Evolutionary conservation across 169 alveolate genomes (phyloP).

Genomic region (Eimeria maxima): DNA sequence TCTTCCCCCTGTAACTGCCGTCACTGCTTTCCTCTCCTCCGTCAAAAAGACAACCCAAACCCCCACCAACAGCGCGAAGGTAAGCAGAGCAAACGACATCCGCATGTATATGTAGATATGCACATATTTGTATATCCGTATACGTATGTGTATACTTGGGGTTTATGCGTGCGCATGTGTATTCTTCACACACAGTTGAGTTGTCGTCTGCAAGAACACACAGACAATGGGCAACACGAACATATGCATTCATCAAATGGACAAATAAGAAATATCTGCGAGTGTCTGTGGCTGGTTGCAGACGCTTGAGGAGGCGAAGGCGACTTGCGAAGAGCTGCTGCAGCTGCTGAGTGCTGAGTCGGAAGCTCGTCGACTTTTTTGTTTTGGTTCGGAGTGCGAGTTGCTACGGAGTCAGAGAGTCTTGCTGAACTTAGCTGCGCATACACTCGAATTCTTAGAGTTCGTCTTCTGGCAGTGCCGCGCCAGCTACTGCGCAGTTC

Average conservation of each 20-base stretch:
- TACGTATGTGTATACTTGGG: neutral
- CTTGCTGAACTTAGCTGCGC: slow-evolving; percentile 74
- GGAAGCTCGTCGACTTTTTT: slow-evolving; percentile 62
- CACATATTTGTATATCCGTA: neutral
- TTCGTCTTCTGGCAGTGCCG: slow-evolving; percentile 76
- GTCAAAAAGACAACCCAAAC: slow-evolving; percentile 14
- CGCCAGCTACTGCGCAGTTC: slow-evolving; percentile 72
- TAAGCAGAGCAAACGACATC: neutral
- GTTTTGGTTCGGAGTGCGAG: slow-evolving; percentile 62
- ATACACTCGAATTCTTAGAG: slow-evolving; percentile 75
- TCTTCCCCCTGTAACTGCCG: neutral
- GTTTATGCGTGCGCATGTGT: neutral
- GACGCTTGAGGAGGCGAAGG: neutral
- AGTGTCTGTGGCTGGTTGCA: neutral
- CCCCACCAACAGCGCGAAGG: neutral
- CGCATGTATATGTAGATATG: neutral
- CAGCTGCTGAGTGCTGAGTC: slow-evolving; percentile 44
- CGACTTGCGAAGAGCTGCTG: slow-evolving; percentile 79
- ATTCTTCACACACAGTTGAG: neutral
- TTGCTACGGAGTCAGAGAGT: slow-evolving; percentile 82
- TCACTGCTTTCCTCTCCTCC: slow-evolving; percentile 7
- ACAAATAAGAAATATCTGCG: neutral
- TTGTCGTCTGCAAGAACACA: too few relatives aligned
- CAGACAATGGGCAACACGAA: too few relatives aligned
- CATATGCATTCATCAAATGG: too few relatives aligned